A percentile compares a stretch with the other conserved stretches of the same genome.
These are phyloP conservation scores for Platanthera zijinensis DNA, from an alignment of 106 monocot genomes.

Conservation along the genomic window DNA sequence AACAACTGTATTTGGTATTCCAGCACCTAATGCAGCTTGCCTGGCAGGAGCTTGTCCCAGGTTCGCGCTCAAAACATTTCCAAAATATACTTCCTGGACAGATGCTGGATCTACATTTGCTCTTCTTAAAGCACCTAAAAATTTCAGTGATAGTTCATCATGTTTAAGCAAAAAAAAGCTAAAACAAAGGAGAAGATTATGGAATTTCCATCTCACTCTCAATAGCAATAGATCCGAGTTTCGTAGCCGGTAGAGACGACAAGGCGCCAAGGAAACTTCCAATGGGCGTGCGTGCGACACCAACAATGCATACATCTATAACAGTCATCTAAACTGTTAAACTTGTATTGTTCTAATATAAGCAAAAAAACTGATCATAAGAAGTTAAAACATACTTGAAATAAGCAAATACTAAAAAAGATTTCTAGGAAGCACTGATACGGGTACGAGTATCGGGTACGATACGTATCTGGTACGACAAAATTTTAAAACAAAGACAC, in stretches of 20 bases:
- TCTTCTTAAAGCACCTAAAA: slow-evolving; percentile 66
- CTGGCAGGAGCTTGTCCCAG: slow-evolving; percentile 98
- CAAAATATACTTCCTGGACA: slow-evolving; percentile 97
- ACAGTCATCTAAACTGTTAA: neutral
- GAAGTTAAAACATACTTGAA: neutral
- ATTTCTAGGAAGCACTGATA: neutral
- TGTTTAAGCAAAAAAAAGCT: neutral
- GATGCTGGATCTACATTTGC: slow-evolving; percentile 87
- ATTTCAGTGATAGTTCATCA: neutral
- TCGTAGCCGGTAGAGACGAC: slow-evolving; percentile 88
- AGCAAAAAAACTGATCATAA: neutral
- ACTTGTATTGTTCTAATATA: neutral
- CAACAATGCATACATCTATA: slow-evolving; percentile 96
- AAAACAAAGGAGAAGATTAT: neutral
- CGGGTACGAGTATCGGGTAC: neutral
- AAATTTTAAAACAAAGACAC: too few species aligned
- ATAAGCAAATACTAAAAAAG: neutral
- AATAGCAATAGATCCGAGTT: slow-evolving; percentile 91
- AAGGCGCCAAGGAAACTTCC: slow-evolving; percentile 90
- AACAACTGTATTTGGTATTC: slow-evolving; percentile 80
- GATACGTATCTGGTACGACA: too few species aligned
- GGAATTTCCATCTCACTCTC: slow-evolving; percentile 33
- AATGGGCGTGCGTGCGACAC: slow-evolving; percentile 90
- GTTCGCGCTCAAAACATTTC: slow-evolving; percentile 96
- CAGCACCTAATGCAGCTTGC: slow-evolving; percentile 97